Conservation (phyloP, 2,329 filamentous ascomycete species). For the Fusarium sp. region DNA sequence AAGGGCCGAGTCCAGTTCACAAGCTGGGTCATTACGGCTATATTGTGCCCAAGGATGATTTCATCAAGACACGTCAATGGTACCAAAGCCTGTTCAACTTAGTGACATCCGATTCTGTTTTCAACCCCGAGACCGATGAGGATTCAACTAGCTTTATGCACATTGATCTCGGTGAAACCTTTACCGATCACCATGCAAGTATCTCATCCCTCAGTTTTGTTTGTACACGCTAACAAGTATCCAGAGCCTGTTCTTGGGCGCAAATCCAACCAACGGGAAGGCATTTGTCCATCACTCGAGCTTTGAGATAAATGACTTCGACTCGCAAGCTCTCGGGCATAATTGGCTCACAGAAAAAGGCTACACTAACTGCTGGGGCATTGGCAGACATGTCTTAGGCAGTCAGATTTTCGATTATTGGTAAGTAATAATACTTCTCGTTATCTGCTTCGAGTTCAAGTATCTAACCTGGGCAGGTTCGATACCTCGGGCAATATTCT, state of each 20-base stretch:
- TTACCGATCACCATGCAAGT: not conserved
- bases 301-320: slow-evolving; percentile 14
- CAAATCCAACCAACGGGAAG: not conserved
- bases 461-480: not conserved
- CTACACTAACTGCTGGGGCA: slow-evolving; percentile 5
- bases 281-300: slow-evolving; percentile 6
- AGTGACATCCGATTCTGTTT: not conserved
- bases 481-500: not conserved
- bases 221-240: not conserved
- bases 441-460: too few species aligned
- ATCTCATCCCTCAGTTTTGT: not conserved
- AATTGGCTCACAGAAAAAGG: slow-evolving; percentile 1
- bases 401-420: not conserved
- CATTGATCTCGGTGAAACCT: not conserved
- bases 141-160: not conserved
- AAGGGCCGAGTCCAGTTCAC: not conserved
- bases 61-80: not conserved
- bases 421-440: not conserved
- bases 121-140: not conserved
- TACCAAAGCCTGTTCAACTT: not conserved
- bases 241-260: not conserved
- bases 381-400: not conserved
- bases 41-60: not conserved
- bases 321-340: slow-evolving; percentile 9
- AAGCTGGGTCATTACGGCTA: not conserved